These are phyloP conservation scores for Pezicula rhizophila DNA, from an alignment of 2,329 filamentous ascomycete species.

Conservation along the genomic window DNA sequence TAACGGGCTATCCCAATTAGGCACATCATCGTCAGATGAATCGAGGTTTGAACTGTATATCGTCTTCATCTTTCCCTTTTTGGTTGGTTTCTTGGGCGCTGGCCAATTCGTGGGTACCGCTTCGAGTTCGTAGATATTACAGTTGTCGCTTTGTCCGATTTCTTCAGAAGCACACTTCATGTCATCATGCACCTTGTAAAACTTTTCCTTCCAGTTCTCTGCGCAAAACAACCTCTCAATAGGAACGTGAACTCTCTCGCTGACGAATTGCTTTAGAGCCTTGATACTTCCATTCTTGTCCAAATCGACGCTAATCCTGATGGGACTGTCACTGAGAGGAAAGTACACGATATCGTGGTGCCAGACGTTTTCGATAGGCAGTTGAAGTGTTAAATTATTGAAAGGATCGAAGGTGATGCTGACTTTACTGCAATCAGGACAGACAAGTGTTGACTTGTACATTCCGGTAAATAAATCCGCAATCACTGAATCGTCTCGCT, in stretches of 20 bases:
- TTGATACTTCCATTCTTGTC: slow-evolving; percentile 69
- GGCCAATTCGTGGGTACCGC: slow-evolving; percentile 72
- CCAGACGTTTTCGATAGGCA: slow-evolving; percentile 84
- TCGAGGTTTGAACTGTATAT: slow-evolving; percentile 43
- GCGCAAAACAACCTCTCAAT: slow-evolving; percentile 65
- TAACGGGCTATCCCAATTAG: slow-evolving; percentile 51
- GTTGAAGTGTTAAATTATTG: slow-evolving; percentile 84
- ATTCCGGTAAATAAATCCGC: slow-evolving; percentile 95
- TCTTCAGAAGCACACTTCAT: slow-evolving; percentile 62
- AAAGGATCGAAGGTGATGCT: slow-evolving; percentile 99
- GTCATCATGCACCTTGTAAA: slow-evolving; percentile 83
- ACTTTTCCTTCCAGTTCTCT: slow-evolving; percentile 76
- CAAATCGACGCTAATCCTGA: slow-evolving; percentile 71
- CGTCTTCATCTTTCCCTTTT: slow-evolving; percentile 32
- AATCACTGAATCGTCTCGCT: slow-evolving; percentile 89
- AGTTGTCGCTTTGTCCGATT: slow-evolving; percentile 56
- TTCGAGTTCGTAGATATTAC: slow-evolving; percentile 74
- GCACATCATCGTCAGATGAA: slow-evolving; percentile 39
- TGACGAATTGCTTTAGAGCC: slow-evolving; percentile 62
- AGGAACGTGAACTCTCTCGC: slow-evolving; percentile 60
- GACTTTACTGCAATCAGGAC: slow-evolving; percentile 85
- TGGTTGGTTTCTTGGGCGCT: slow-evolving; percentile 36
- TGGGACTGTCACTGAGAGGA: slow-evolving; percentile 65
- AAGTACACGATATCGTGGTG: slow-evolving; percentile 68
- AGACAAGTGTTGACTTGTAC: slow-evolving; percentile 96